Percentiles rank a stretch among this genome's conserved stretches.
phyloP scores from a whole-genome alignment of 139 green algal species.

The Eudorina sp. region DNA sequence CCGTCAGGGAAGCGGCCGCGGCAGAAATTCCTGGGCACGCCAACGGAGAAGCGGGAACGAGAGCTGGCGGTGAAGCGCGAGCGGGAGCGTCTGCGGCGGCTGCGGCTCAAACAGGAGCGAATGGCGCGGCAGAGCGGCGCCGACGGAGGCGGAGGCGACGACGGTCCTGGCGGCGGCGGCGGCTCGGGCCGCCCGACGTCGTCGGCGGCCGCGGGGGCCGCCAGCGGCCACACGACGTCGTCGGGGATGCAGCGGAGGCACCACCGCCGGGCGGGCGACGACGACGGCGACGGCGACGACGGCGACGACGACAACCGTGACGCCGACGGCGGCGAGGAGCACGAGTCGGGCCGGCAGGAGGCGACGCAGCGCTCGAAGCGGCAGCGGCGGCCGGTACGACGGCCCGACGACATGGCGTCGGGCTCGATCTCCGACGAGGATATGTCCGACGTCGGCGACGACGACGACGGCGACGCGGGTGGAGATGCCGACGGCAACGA shows the following conservation, averaged over 20 bases:
- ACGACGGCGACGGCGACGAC: neutral
- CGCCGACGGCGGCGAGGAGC: neutral
- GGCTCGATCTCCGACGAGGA: neutral
- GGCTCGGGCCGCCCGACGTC: neutral
- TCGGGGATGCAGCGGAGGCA: neutral
- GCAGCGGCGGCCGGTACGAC: neutral
- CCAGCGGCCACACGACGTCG: constrained; percentile 1
- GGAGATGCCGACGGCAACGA: neutral
- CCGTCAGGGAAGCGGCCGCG: constrained; percentile 4
- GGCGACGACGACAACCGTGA: neutral
- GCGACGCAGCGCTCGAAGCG: neutral
- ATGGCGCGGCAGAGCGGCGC: neutral
- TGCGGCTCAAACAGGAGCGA: constrained; percentile 46
- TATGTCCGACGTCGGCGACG: neutral
- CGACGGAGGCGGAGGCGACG: neutral
- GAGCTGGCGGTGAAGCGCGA: constrained; percentile 42
- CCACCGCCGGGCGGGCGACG: neutral
- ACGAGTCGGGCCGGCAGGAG: neutral
- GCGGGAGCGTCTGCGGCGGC: constrained; percentile 34
- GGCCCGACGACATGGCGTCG: neutral
- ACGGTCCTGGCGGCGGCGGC: neutral
- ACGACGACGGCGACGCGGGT: neutral
- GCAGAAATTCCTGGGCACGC: constrained; percentile 35
- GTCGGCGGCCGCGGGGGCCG: constrained; percentile 20
- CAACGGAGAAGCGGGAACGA: constrained; percentile 39